Base-by-base conservation (phyloP, 106 monocot species). In the Dendrobium chrysotoxum region DNA sequence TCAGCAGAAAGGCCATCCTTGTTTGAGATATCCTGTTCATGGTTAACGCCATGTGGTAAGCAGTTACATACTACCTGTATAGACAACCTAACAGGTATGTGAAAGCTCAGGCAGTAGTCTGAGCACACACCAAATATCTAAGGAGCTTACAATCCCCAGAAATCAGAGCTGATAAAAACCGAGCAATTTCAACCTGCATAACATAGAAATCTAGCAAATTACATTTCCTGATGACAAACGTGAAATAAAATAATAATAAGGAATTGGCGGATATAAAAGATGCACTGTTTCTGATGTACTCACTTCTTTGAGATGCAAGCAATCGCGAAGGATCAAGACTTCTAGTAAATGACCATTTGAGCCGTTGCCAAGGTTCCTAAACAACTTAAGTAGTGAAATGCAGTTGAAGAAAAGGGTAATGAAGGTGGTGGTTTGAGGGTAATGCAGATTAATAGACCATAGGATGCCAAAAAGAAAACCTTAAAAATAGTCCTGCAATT, bases 281-380 rank as follows among this genome's bases (percentile, higher is more conserved):
- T n/a, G n/a, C n/a, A n/a, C n/a, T n/a, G n/a, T n/a, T n/a, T 70
- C 70, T 30, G 70, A 16, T 70, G 70, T 70, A 31, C 92, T 88
- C 81, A 92, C 95, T 83, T 88, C 90, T 86, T 85, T 95, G 66
- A 95, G 92, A 86, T 95, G 86, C 70, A 90, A 78, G 75, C 92
- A 95, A 78, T 95, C 88, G 21, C 88, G 85, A 26, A 95, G 85
- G 25, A 90, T 87, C 80, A 95, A 80, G 50, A 88, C 80, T 81
- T 95, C 95, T 46, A 95, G 67, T 35, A 54, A 40, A 54, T 78
- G 73, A 66, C 28, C 65, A 84, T 79, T 85, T 50, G 81, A 65
- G 42, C 77, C 78, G 44, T 76, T 82, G 47, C 82, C 75, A 75
- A 90, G 84, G 81, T 85, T 86, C 86, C 94, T 94, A 80, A 76